Conservation (phyloP, 1,139 yeast species). For the Taphrina pruni region DNA sequence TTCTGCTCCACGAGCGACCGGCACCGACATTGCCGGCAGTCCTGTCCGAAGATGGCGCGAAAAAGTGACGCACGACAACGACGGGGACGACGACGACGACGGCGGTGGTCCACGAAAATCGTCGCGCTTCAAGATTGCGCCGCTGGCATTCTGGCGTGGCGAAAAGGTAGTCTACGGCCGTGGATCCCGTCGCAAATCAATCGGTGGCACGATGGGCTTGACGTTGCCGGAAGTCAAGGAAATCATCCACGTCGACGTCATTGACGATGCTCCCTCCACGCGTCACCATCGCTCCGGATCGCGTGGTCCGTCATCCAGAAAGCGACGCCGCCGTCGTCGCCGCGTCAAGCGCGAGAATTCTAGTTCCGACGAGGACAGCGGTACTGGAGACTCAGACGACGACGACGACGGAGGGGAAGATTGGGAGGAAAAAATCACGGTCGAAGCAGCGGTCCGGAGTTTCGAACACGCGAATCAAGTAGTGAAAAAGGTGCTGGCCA, state of each 20-base stretch:
- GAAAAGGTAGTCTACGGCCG: slow-evolving; percentile 71
- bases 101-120: slow-evolving; percentile 59
- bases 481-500: slow-evolving; percentile 33
- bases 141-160: slow-evolving; percentile 84
- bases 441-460: slow-evolving; percentile 37
- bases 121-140: slow-evolving; percentile 68
- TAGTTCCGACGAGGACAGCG: slow-evolving; percentile 31
- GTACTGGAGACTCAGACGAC: slow-evolving; percentile 45
- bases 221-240: slow-evolving; percentile 49
- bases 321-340: not conserved
- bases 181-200: slow-evolving; percentile 50
- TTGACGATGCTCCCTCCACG: slow-evolving; percentile 2
- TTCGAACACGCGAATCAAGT: slow-evolving; percentile 21
- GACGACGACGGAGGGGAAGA: slow-evolving; percentile 24
- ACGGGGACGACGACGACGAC: slow-evolving; percentile 20
- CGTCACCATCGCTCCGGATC: not conserved
- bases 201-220: slow-evolving; percentile 44
- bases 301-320: slow-evolving; percentile 43
- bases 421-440: slow-evolving; percentile 33
- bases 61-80: slow-evolving; percentile 41
- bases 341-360: slow-evolving; percentile 48
- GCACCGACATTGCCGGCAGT: slow-evolving; percentile 7
- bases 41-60: slow-evolving; percentile 30
- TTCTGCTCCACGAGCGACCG: slow-evolving; percentile 11
- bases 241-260: slow-evolving; percentile 47